Conservation (phyloP, 495 filamentous ascomycete genomes). For the Terfezia boudieri region DNA sequence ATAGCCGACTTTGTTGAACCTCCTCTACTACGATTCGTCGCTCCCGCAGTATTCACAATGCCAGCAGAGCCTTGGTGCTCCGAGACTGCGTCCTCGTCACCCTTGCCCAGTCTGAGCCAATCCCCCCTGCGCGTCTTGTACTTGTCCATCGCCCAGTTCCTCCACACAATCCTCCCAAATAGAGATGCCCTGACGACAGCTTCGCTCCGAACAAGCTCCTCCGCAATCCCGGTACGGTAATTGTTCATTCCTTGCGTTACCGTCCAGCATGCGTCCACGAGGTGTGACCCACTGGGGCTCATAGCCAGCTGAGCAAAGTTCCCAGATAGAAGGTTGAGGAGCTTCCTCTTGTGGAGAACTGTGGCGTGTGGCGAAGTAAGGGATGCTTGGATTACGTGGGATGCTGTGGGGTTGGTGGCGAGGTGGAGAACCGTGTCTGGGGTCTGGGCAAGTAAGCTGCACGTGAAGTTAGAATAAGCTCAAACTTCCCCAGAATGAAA, state of each 20-base stretch:
- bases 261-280: conserved; percentile 55
- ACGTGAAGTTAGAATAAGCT: conserved; percentile 17
- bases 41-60: no score
- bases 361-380: conserved; percentile 35
- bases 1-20: conserved; percentile 15
- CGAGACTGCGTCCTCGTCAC: no score
- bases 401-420: conserved; percentile 37
- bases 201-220: conserved; percentile 40
- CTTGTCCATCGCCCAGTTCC: conserved; percentile 71
- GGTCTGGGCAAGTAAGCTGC: conserved; percentile 21
- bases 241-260: conserved; percentile 34
- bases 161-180: conserved; percentile 65
- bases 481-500: conserved; percentile 16
- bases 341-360: conserved; percentile 21
- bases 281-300: conserved; percentile 49
- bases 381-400: conserved; percentile 48
- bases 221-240: conserved; percentile 38
- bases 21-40: conserved; percentile 1
- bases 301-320: conserved; percentile 41
- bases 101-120: conserved; percentile 11
- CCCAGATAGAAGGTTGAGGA: conserved; percentile 28
- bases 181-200: conserved; percentile 37
- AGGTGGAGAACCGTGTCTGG: conserved; percentile 25
- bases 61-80: no score
- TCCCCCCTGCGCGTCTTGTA: conserved; percentile 30